A percentile compares a stretch with the other conserved stretches of the same genome.
Conservation (phyloP, 2,329 filamentous ascomycete genomes). For the Scytalidium sp. region DNA sequence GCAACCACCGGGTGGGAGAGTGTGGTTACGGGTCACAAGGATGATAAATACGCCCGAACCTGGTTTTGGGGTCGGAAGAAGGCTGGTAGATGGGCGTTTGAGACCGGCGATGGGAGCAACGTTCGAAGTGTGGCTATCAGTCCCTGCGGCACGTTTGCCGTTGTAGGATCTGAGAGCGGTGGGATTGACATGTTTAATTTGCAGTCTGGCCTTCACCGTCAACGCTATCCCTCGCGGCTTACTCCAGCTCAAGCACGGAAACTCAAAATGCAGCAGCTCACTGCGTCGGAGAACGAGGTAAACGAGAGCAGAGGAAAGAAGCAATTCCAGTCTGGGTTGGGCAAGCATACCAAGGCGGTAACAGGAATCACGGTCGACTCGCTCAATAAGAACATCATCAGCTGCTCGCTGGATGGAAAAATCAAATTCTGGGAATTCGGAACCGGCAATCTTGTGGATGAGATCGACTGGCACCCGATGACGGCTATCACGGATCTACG, state of each 20-base stretch:
- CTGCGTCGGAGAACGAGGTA: conserved; percentile 24
- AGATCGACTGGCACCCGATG: conserved; percentile 82
- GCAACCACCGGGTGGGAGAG: conserved; percentile 94
- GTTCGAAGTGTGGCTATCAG: conserved; percentile 87
- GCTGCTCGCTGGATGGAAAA: conserved; percentile 85
- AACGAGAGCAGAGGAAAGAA: conserved; percentile 12
- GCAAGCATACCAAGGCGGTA: conserved; percentile 76
- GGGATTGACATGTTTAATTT: conserved; percentile 95
- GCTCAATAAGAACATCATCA: conserved; percentile 83
- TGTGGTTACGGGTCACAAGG: conserved; percentile 86
- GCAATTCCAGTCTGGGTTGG: conserved; percentile 42
- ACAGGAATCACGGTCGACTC: conserved; percentile 86
- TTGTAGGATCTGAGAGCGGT: conserved; percentile 81
- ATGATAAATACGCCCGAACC: conserved; percentile 80
- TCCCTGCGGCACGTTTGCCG: conserved; percentile 87
- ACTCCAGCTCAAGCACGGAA: conserved; percentile 77
- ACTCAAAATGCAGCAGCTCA: conserved; percentile 62
- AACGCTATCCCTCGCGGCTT: conserved; percentile 78
- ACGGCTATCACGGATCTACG: conserved; percentile 72
- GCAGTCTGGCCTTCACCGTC: conserved; percentile 85
- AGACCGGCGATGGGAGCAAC: conserved; percentile 77
- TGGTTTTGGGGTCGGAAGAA: conserved; percentile 98
- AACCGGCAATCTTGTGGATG: conserved; percentile 74
- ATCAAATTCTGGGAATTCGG: conserved; percentile 97
- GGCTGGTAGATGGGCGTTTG: conserved; percentile 89